Percentiles rank a stretch among this genome's conserved stretches.
Conservation (phyloP, 148 eudicot species). For the Nepenthes mirabilis region DNA sequence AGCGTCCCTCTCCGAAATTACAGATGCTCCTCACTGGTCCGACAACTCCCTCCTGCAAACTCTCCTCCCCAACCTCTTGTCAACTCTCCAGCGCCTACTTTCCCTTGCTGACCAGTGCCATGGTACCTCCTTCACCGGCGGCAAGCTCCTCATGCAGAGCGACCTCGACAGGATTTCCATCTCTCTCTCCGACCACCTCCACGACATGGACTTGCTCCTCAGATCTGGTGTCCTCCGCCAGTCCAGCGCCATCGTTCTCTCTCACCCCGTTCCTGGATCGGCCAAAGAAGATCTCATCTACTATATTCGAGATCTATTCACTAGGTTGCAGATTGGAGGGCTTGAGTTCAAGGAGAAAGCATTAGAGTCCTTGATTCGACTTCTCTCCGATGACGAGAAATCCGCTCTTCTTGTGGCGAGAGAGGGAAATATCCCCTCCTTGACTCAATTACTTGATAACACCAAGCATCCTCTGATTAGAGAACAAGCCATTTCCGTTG, state of each 20-base stretch:
- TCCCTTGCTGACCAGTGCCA: conserved; percentile 25
- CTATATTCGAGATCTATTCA: conserved; percentile 42
- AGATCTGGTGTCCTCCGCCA: conserved; percentile 51
- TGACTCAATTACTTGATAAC: conserved; percentile 33
- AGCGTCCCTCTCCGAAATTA: conserved; percentile 25
- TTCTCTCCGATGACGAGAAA: conserved; percentile 28
- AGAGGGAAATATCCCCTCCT: conserved; percentile 30
- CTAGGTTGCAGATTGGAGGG: conserved; percentile 54
- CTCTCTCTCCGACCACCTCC: conserved; percentile 33
- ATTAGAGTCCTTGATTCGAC: conserved; percentile 29
- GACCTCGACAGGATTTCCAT: conserved; percentile 53
- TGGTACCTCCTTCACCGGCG: conserved; percentile 10
- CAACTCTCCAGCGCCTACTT: conserved; percentile 16
- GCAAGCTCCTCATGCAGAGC: conserved; percentile 50
- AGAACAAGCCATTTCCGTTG: conserved; percentile 29
- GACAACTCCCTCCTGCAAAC: conserved; percentile 29
- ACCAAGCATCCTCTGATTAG: conserved; percentile 12
- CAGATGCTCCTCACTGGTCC: conserved; percentile 40
- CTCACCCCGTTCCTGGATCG: conserved; percentile 23
- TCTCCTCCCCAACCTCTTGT: conserved; percentile 10
- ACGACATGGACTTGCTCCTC: conserved; percentile 37
- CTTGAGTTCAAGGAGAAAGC: conserved; percentile 44
- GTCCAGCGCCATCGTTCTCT: conserved; percentile 40
- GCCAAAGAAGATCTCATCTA: conserved; percentile 33
- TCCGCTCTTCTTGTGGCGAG: conserved; percentile 20